Evolutionary conservation across 2,329 filamentous ascomycete species (phyloP), one percentile per base, ranked within the genome.

Genomic region (Sphaerulina vaccinii): DNA sequence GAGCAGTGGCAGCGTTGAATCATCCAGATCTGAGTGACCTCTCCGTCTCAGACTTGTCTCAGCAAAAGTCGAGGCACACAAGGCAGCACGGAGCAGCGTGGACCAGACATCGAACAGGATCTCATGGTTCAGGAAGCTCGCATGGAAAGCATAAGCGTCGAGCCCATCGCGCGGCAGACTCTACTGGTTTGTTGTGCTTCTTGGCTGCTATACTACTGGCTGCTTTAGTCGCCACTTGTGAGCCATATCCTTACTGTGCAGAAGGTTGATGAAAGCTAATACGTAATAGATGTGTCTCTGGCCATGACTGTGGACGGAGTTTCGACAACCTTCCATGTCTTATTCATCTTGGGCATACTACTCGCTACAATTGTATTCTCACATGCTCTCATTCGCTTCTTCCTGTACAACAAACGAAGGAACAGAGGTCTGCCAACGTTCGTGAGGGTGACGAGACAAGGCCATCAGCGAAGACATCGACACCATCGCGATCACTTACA

Each of bases 321-420:
- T 44, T 81, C 80, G 36, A 82, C 82, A 67, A 86, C 90, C 69
- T 85, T 95, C 64, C 87, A 90, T 62, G 82, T 95, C 53, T 76
- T 95, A 47, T 79, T 95, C 54, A 85, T 95, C 51, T 78, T 96
- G 47, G 77, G 91, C 58, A 85, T 95, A 51, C 72, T 95, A 45
- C 75, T 85, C 46, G 79, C 85, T 27, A 84, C 86, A 1, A 82
- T 92, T 59, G 83, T 95, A 71, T 93, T 95, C 76, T 86, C 83
- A 64, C 88, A 95, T 70, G 82, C 84, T 36, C 73, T 93, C 13
- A 80, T 93, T 51, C 83, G 87, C 15, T 77, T 95, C 3, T 85
- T 82, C 69, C 79, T 95, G 71, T 41, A 54, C 29, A 37, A 36
- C 38, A 56, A 40, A 40, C 47, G 50, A 39, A 36, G 43, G 35